Conservation (phyloP, 176 grass and related monocot genomes). For the Thinopyrum elongatum region DNA sequence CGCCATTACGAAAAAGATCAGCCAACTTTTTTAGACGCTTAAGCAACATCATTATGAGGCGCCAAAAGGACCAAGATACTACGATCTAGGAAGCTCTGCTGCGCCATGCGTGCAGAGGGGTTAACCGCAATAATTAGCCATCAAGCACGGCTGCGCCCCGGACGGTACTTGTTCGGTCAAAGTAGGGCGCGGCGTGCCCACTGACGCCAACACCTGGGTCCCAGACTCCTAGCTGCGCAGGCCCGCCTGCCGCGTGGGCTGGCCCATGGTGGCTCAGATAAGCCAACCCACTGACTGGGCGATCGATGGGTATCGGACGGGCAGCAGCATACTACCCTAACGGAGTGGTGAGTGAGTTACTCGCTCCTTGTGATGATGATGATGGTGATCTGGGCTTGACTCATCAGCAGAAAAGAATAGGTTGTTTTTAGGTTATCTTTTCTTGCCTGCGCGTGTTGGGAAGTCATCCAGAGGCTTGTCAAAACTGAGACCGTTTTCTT, state of each 20-base stretch:
- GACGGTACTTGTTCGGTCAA: slow-evolving; percentile 37
- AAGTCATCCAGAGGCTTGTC: neutral
- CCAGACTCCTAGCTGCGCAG: slow-evolving; percentile 11
- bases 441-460: neutral
- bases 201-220: slow-evolving; percentile 11
- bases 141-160: neutral
- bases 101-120: neutral
- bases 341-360: neutral
- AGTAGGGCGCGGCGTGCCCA: slow-evolving; percentile 15
- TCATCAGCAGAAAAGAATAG: neutral
- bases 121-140: slow-evolving; percentile 6
- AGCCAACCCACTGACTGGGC: slow-evolving; percentile 11
- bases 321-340: neutral
- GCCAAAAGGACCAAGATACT: neutral
- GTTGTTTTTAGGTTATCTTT: neutral
- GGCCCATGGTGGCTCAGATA: slow-evolving; percentile 12
- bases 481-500: neutral
- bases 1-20: neutral
- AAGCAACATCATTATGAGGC: slow-evolving; percentile 17
- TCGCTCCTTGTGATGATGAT: slow-evolving; percentile 3
- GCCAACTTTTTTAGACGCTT: neutral
- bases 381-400: slow-evolving; percentile 32
- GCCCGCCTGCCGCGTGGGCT: slow-evolving; percentile 16
- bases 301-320: slow-evolving; percentile 1
- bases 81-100: neutral